Base-by-base conservation (phyloP, 1,139 yeast species). In the Pneumocystis carinii region DNA sequence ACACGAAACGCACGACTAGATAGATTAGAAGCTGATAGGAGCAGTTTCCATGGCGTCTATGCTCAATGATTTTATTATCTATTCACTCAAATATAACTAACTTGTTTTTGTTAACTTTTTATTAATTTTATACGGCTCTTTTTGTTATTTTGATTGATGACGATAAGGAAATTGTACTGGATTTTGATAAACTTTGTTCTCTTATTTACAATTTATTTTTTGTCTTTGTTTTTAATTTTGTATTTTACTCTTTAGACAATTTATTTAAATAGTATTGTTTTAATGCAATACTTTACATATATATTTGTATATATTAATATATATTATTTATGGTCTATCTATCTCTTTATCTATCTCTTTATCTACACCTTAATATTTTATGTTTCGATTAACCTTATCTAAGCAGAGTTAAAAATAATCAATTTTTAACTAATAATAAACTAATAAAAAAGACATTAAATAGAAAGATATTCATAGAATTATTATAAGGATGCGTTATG, bases 1-100 rank as follows among this genome's bases (percentile, higher is more conserved):
- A 79, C 80, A 14, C 74, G 79, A 62, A 81, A 78, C 66, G 81
- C 81, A 10, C 76, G 81, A 62, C 69, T 78, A 58, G 81, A 78
- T 68, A 71, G 81, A n/a, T 72, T 78, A 67, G 81, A 78, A 62
- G 73, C 79, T 32, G 77, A 74, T 62, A 71, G 79, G 4, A 72
- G 77, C 62, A 79, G 80, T 3, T 77, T 72, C 66, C 76, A 75
- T 61, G 76, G 76, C 37, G 77, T 75, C 38, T 75, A 74, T 66
- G 77, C 77, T 58, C 76, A 74, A 67, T 75, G 72, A 70, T 24
- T 48, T 19, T 48, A 19, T 39, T 27, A 19, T 27, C 14, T 14
- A 57, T 27, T 37, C 27, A 38, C 27, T 60, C n/a, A 27, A 24
- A 29, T 7, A 42, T 10, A 24, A 39, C 2, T 32, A 17, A 27